These are phyloP conservation scores for Botrytis hyacinthi DNA, from an alignment of 2,329 filamentous ascomycete species.

Conservation along the genomic window DNA sequence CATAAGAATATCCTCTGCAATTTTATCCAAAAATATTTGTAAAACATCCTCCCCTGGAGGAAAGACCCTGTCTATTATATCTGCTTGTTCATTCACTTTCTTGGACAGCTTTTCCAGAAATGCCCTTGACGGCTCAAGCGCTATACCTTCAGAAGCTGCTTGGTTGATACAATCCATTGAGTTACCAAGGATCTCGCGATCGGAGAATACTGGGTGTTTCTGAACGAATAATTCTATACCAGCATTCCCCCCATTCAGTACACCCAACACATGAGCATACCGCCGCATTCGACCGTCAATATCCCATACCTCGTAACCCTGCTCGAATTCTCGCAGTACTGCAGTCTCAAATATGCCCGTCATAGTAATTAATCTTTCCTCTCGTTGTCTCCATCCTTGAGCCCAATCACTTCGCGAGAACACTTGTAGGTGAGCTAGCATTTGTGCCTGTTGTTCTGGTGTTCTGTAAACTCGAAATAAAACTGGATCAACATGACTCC, in stretches of 20 bases:
- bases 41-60: slow-evolving; percentile 67
- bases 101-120: slow-evolving; percentile 76
- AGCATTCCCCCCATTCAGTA: slow-evolving; percentile 75
- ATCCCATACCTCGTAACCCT: slow-evolving; percentile 86
- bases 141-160: slow-evolving; percentile 63
- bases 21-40: slow-evolving; percentile 74
- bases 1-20: slow-evolving; percentile 76
- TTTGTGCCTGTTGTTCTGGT: slow-evolving; percentile 85
- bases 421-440: slow-evolving; percentile 74
- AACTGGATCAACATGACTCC: slow-evolving; percentile 73
- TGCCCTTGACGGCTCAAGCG: slow-evolving; percentile 72
- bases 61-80: slow-evolving; percentile 80
- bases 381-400: slow-evolving; percentile 67
- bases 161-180: slow-evolving; percentile 79
- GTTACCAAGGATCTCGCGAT: slow-evolving; percentile 68
- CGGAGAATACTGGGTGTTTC: slow-evolving; percentile 79
- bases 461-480: slow-evolving; percentile 85
- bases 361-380: slow-evolving; percentile 72
- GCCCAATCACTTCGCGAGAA: slow-evolving; percentile 83
- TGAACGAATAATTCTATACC: slow-evolving; percentile 84
- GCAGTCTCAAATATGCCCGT: slow-evolving; percentile 84
- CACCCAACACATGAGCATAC: slow-evolving; percentile 82
- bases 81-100: slow-evolving; percentile 79
- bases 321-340: slow-evolving; percentile 86
- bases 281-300: slow-evolving; percentile 84